Evolutionary conservation across 371 early-diverging fungal genomes (phyloP), one percentile per base, ranked within the genome.

Genomic region (Rhizopus sp.): DNA sequence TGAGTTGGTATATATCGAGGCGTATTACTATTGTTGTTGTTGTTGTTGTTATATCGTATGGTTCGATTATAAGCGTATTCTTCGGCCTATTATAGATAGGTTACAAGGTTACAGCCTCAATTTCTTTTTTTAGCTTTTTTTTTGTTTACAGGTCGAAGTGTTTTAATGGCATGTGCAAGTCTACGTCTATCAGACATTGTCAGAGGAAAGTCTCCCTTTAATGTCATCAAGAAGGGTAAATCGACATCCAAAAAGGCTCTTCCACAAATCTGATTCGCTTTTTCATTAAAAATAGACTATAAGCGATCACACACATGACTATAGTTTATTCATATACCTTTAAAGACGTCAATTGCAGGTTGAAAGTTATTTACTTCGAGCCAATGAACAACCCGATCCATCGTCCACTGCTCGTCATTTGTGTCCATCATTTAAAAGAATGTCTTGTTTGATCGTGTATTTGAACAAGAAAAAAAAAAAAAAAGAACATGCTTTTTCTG

Each of bases 131-230:
- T 1, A 10, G n/a, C 35, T n/a, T 17, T 7, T 30, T n/a, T 23
- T 23, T 23, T 23, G 4, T n/a, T 63, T 61, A 66, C 66, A 59
- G 53, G 52, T 59, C 60, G 37, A 40, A 70, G 40, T 6, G 63
- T 31, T 42, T 66, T 65, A 30, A 76, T 68, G 12, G 60, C 53
- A 39, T 66, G 63, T 3, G 47, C 66, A 23, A 76, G 50, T 37
- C 64, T 63, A n/a, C 59, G 33, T 15, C 68, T 64, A 16, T 73
- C 73, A n/a, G 66, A 62, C 42, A 59, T 50, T 17, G 62, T 55
- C 29, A 74, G 48, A 7, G 37, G 32, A n/a, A 66, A 12, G 6
- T 66, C 61, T 12, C 52, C 58, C 2, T 46, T 57, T 16, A 62
- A 53, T 16, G 53, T 16, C 47, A 53, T 51, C 37, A 66, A 62